Percentiles rank a stretch among this genome's conserved stretches.
phyloP scores from a whole-genome alignment of 2,329 filamentous ascomycete species.

The Penicillium palitans region DNA sequence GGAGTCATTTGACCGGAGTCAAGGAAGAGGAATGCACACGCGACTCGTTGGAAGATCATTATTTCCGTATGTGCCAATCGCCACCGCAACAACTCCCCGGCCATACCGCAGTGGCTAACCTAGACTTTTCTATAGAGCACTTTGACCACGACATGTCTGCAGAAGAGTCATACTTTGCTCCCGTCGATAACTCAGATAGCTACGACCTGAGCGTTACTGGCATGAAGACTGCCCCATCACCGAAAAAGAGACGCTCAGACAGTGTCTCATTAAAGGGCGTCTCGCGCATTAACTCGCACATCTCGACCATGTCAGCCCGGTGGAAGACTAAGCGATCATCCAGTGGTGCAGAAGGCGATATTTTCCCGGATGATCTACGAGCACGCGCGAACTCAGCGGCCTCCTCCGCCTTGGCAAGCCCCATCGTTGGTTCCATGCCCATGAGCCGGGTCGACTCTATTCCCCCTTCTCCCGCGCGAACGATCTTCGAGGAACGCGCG shows the following conservation, averaged over 20 bases:
- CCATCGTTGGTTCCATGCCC: constrained; percentile 35
- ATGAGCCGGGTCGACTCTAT: constrained; percentile 52
- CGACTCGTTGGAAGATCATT: constrained; percentile 60
- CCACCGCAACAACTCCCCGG: not conserved
- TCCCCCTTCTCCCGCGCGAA: constrained; percentile 63
- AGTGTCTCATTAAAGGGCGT: constrained; percentile 51
- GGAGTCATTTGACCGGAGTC: constrained; percentile 74
- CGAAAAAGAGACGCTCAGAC: constrained; percentile 56
- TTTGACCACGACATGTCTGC: constrained; percentile 36
- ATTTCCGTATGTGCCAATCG: constrained; percentile 65
- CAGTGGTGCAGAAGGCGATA: constrained; percentile 32
- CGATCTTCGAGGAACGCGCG: constrained; percentile 59
- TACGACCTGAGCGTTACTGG: constrained; percentile 61
- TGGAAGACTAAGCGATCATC: constrained; percentile 43
- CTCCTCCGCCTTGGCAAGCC: constrained; percentile 43
- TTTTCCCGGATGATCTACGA: constrained; percentile 35
- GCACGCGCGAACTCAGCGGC: constrained; percentile 45
- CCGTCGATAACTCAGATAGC: constrained; percentile 33
- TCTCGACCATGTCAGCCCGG: constrained; percentile 68
- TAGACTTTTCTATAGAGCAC: constrained; percentile 29
- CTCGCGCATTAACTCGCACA: constrained; percentile 66
- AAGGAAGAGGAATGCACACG: constrained; percentile 77
- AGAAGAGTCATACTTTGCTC: constrained; percentile 33
- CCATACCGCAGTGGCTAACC: constrained; percentile 7
- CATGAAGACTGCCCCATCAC: constrained; percentile 59